These are phyloP conservation scores for Fremontodendron californicum DNA, from an alignment of 345 rosid genomes.

Conservation along the genomic window DNA sequence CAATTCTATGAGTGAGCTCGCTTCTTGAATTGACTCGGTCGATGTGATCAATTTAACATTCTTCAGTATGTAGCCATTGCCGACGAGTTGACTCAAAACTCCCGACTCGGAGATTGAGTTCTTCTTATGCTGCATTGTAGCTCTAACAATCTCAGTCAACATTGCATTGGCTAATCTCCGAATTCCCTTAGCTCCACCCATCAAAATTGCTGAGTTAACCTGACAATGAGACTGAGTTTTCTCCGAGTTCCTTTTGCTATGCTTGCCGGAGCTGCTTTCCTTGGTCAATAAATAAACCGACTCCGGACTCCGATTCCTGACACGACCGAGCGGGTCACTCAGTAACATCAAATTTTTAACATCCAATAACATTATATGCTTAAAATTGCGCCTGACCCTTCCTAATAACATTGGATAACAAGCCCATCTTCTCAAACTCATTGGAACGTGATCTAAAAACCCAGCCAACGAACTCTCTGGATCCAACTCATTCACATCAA, in stretches of 20 bases:
- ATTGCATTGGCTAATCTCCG: slow-evolving; percentile 53
- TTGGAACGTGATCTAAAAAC: slow-evolving; percentile 61
- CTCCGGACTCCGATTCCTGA: slow-evolving; percentile 54
- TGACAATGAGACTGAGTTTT: slow-evolving; percentile 23
- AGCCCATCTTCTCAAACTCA: slow-evolving; percentile 77
- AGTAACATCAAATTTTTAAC: slow-evolving; percentile 41
- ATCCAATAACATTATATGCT: slow-evolving; percentile 62
- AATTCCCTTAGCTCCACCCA: slow-evolving; percentile 69
- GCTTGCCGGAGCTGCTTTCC: slow-evolving; percentile 20
- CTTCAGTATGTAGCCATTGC: slow-evolving; percentile 43
- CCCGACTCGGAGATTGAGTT: slow-evolving; percentile 44
- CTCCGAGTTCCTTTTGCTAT: slow-evolving; percentile 31
- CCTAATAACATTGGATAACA: slow-evolving; percentile 86
- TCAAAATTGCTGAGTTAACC: slow-evolving; percentile 49
- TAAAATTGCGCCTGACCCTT: slow-evolving; percentile 65
- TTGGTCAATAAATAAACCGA: slow-evolving; percentile 39
- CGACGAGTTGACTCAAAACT: slow-evolving; percentile 62
- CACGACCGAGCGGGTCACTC: slow-evolving; percentile 67
- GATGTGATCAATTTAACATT: slow-evolving; percentile 35
- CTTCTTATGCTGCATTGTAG: slow-evolving; percentile 48
- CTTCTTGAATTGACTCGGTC: slow-evolving; percentile 43
- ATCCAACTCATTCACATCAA: slow-evolving; percentile 73
- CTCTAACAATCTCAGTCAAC: slow-evolving; percentile 66
- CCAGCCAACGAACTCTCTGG: slow-evolving; percentile 83
- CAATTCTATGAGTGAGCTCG: slow-evolving; percentile 43